Evolutionary conservation across 805 yeast genomes (phyloP), one percentile per base, ranked within the genome.

Genomic region (Jamesozyma rosinii): DNA sequence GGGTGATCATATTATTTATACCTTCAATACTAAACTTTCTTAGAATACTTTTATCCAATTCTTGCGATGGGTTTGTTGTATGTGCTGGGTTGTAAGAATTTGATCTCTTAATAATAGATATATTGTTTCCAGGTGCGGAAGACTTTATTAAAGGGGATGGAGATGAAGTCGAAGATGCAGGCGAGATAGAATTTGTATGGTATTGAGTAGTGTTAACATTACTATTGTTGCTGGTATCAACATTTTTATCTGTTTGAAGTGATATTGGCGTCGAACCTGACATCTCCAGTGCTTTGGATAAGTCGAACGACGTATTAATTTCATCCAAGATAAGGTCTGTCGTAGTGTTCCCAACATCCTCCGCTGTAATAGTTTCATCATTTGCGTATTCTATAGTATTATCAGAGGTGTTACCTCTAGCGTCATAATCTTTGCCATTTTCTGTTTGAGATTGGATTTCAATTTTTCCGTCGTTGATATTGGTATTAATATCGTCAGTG

Each of bases 261-360:
- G 35, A 32, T 32, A 32, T n/a, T 32, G 35, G 35, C 4, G 31
- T 15, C 3, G 36, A 17, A 3, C 42, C 26, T 13, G 42, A 11
- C 40, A 43, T 43, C 36, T 39, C 46, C 13, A 43, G 26, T 5
- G 46, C 46, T 20, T 43, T 43, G 6, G 46, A 38, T 22, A 43
- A 27, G 36, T 43, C 43, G 20, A 43, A 43, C 2, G 46, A 43
- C 4, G 39, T 38, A 31, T 43, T 35, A 6, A 30, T n/a, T 11
- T 15, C 37, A 20, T 37, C 31, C 17, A 31, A 38, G 30, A 38
- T 21, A 10, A 38, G 19, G 15, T 15, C 32, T n/a, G 19, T 32
- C 3, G 35, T 11, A 32, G 19, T 32, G 15, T n/a, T n/a, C 10
- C 8, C 17, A n/a, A 15, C 17, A 4, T 15, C 20, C 5, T 36